A percentile compares a stretch with the other conserved stretches of the same genome.
Conservation (phyloP, 1,284 basidiomycete species). For the Kalmanozyma brasiliensis region DNA sequence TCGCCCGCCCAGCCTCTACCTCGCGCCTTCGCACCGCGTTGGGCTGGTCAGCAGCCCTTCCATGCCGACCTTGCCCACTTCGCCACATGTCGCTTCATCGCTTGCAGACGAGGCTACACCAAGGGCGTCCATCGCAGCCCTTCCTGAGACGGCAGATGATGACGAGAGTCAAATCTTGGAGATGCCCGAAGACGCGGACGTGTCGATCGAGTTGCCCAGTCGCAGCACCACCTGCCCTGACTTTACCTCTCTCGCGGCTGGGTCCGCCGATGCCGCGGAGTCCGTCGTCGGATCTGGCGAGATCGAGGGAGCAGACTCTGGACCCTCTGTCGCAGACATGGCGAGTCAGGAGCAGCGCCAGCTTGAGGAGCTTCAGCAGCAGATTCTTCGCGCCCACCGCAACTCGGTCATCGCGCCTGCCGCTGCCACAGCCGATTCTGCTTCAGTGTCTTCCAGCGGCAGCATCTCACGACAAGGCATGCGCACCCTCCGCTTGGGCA, state of each 20-base stretch:
- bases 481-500: slow-evolving; percentile 58
- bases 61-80: slow-evolving; percentile 37
- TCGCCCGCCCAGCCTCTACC: slow-evolving; percentile 57
- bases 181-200: slow-evolving; percentile 1
- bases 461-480: slow-evolving; percentile 48
- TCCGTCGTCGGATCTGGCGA: background rate
- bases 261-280: background rate
- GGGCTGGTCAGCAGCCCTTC: slow-evolving; percentile 36
- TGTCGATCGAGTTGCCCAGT: slow-evolving; percentile 12
- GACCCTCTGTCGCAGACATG: slow-evolving; percentile 2
- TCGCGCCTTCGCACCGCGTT: slow-evolving; percentile 36
- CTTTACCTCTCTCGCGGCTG: slow-evolving; percentile 2
- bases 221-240: slow-evolving; percentile 40
- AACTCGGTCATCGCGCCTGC: slow-evolving; percentile 25
- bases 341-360: slow-evolving; percentile 34
- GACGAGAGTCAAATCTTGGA: slow-evolving; percentile 27
- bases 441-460: slow-evolving; percentile 17
- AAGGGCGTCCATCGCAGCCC: slow-evolving; percentile 3
- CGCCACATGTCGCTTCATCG: slow-evolving; percentile 13
- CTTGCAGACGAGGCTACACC: slow-evolving; percentile 30
- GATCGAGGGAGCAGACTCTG: background rate
- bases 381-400: slow-evolving; percentile 43
- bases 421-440: slow-evolving; percentile 4
- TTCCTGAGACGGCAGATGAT: slow-evolving; percentile 13
- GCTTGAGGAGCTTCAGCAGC: slow-evolving; percentile 36